These are phyloP conservation scores for Zizania palustris DNA, from an alignment of 202 grass and related monocot genomes.

Conservation along the genomic window DNA sequence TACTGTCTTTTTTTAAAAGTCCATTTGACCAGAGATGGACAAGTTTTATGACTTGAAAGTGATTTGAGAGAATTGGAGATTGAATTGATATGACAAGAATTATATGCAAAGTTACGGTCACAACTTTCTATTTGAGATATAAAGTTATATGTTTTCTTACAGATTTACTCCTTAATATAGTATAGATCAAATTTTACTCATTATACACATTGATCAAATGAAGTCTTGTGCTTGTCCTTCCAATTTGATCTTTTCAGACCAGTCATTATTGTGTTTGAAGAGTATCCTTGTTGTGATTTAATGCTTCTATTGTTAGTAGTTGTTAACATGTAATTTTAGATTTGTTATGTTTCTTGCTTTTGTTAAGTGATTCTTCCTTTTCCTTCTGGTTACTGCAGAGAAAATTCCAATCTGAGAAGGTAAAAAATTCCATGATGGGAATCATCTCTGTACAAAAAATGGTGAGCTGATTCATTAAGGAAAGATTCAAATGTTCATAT, in stretches of 20 bases:
- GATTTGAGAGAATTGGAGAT: too few relatives aligned
- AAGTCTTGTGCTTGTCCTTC: neutral
- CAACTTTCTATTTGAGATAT: too few relatives aligned
- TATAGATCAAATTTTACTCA: too few relatives aligned
- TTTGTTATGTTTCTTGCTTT: neutral
- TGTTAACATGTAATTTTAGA: neutral
- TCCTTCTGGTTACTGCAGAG: slow-evolving; percentile 41
- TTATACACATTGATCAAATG: neutral
- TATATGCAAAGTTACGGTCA: too few relatives aligned
- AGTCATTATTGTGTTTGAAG: slow-evolving; percentile 3
- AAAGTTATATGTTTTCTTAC: too few relatives aligned
- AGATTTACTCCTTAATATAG: too few relatives aligned
- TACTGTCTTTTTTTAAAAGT: neutral
- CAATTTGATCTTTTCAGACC: neutral
- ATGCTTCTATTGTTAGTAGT: neutral
- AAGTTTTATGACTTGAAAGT: neutral
- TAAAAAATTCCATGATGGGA: too few relatives aligned
- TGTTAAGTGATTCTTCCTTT: neutral
- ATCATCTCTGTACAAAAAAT: too few relatives aligned
- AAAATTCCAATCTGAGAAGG: slow-evolving; percentile 69
- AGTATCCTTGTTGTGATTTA: neutral
- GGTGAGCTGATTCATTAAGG: too few relatives aligned
- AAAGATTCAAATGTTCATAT: too few relatives aligned
- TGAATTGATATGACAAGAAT: too few relatives aligned
- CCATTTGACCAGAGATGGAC: neutral